phyloP scores from a whole-genome alignment of 768 basidiomycete genomes.

The Hericium erinaceus region DNA sequence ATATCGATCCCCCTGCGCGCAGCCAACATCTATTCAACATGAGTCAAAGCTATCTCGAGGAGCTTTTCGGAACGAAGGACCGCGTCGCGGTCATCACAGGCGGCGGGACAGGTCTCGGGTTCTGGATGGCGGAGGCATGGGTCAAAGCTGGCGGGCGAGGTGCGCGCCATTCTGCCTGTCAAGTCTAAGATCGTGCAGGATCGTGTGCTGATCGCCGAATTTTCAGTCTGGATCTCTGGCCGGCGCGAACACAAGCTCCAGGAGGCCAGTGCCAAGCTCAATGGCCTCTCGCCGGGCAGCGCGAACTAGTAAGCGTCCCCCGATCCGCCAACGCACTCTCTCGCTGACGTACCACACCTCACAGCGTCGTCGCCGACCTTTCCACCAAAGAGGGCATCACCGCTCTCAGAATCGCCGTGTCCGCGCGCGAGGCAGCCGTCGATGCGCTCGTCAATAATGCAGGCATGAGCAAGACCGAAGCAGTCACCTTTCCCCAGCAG shows the following conservation, averaged over 20 bases:
- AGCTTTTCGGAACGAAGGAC: conserved; percentile 53
- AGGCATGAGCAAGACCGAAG: conserved; percentile 40
- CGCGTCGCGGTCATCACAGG: conserved; percentile 66
- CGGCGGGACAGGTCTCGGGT: conserved; percentile 69
- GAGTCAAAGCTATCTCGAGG: neutral
- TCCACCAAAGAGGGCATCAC: conserved; percentile 37
- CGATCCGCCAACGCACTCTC: conserved; percentile 47
- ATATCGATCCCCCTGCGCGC: too few relatives aligned
- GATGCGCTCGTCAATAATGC: conserved; percentile 75
- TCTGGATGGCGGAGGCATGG: conserved; percentile 75
- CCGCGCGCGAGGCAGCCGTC: conserved; percentile 54
- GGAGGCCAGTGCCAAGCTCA: conserved; percentile 50
- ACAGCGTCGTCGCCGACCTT: conserved; percentile 56
- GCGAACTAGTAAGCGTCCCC: conserved; percentile 10
- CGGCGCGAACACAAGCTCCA: conserved; percentile 51
- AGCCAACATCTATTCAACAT: neutral
- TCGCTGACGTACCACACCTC: conserved; percentile 45
- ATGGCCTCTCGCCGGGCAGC: neutral
- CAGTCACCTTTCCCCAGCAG: conserved; percentile 31
- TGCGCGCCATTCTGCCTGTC: conserved; percentile 45
- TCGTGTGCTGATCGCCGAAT: neutral
- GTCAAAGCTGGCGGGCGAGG: conserved; percentile 72
- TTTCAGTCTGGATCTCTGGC: conserved; percentile 23
- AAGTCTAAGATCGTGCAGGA: neutral
- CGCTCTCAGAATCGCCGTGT: conserved; percentile 37